Percentiles rank a stretch among this genome's conserved stretches.
These are phyloP conservation scores for Murraya koenigii DNA, from an alignment of 345 rosid species.

Conservation along the genomic window DNA sequence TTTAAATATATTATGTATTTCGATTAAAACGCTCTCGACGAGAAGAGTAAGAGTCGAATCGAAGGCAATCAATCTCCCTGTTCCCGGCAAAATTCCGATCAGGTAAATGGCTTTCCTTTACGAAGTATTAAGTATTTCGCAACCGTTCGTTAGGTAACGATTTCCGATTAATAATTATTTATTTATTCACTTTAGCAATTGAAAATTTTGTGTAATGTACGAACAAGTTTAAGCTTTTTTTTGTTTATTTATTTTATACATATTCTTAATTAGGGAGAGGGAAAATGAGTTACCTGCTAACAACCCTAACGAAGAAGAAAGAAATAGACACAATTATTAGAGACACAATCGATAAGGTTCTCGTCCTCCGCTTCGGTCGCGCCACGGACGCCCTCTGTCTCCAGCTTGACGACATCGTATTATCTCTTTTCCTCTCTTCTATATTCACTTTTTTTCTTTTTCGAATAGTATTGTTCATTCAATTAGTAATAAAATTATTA, in stretches of 20 bases:
- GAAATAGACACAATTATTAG: constrained; percentile 70
- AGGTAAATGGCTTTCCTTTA: background rate
- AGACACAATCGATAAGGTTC: constrained; percentile 84
- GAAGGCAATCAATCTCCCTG: too few species aligned
- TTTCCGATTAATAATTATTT: background rate
- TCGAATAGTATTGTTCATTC: background rate
- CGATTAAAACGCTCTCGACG: background rate
- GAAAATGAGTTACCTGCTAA: constrained; percentile 53
- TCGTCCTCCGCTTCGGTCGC: constrained; percentile 90
- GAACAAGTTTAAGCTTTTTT: too few species aligned
- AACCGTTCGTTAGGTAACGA: background rate
- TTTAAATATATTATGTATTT: too few species aligned
- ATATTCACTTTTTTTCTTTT: background rate
- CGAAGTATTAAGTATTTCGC: background rate
- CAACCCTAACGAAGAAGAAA: constrained; percentile 59
- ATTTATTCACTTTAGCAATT: too few species aligned
- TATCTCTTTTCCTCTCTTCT: background rate
- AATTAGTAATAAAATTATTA: background rate
- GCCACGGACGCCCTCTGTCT: constrained; percentile 54
- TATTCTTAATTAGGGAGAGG: background rate
- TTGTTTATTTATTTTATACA: too few species aligned
- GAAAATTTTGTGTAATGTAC: too few species aligned
- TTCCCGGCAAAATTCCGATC: background rate
- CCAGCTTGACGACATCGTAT: constrained; percentile 69
- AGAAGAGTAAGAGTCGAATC: background rate